Percentiles rank a stretch among this genome's conserved stretches.
Evolutionary conservation across 2,329 filamentous ascomycete genomes (phyloP).

Genomic region (Fusarium sublunatum): DNA sequence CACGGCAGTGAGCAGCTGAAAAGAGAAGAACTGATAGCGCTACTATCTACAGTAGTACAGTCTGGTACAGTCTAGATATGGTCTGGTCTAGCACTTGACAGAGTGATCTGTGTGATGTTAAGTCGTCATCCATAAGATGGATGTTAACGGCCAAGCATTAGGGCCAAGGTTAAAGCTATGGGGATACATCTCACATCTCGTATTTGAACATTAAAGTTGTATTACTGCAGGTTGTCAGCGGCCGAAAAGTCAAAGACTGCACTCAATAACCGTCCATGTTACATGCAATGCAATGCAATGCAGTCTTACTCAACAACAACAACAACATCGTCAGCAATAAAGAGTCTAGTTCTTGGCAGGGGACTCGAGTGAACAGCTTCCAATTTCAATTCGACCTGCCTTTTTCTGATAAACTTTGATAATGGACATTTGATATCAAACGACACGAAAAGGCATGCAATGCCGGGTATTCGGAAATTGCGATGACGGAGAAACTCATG

Average conservation of each 20-base stretch:
- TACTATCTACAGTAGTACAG: too few relatives aligned
- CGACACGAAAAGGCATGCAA: conserved; percentile 2
- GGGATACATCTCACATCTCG: conserved; percentile 4
- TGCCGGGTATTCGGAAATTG: conserved; percentile 38
- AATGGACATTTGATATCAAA: neutral
- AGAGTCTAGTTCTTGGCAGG: conserved; percentile 20
- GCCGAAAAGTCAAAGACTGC: too few relatives aligned
- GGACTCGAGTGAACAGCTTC: neutral
- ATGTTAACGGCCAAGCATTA: conserved; percentile 15
- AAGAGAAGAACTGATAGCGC: too few relatives aligned
- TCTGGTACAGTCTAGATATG: neutral
- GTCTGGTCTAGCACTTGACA: neutral
- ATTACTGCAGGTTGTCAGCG: conserved; percentile 6
- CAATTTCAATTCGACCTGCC: conserved; percentile 14
- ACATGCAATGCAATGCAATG: too few relatives aligned
- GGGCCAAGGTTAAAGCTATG: too few relatives aligned
- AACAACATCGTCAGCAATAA: neutral
- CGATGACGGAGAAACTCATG: conserved; percentile 34
- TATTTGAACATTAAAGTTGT: conserved; percentile 20
- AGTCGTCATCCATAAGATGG: conserved; percentile 19
- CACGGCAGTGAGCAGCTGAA: conserved; percentile 3
- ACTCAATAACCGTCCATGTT: too few relatives aligned
- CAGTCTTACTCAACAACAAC: too few relatives aligned
- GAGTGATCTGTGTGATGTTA: conserved; percentile 16
- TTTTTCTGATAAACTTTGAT: conserved; percentile 12